These are phyloP conservation scores for Umbilicus rupestris DNA, from an alignment of 164 flowering plant genomes.

Conservation along the genomic window DNA sequence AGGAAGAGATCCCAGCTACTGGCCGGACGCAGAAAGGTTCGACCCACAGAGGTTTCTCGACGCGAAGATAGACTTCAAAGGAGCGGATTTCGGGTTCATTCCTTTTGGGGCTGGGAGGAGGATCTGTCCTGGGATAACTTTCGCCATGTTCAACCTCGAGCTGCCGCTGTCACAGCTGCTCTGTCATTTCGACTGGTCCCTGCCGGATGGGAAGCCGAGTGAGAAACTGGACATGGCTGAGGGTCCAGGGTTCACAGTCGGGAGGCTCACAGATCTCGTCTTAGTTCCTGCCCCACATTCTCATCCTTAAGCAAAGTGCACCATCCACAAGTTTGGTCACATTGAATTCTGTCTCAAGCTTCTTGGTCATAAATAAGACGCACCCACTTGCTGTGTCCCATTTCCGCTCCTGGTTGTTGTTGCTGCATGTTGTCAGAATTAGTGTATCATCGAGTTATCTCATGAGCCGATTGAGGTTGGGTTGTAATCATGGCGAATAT, in stretches of 20 bases:
- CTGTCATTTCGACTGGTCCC: neutral
- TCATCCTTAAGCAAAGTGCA: neutral
- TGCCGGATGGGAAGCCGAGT: neutral
- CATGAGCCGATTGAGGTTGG: too few species aligned
- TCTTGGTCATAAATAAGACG: too few species aligned
- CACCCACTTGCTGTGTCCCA: too few species aligned
- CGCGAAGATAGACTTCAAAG: neutral
- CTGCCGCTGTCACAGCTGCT: neutral
- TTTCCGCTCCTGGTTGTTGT: too few species aligned
- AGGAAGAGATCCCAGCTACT: neutral
- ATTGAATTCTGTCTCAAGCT: too few species aligned
- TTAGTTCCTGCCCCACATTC: neutral
- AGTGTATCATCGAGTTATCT: too few species aligned
- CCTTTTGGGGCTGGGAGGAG: conserved; percentile 2
- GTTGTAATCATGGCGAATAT: too few species aligned
- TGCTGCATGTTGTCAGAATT: too few species aligned
- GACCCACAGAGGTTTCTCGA: neutral
- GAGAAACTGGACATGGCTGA: neutral
- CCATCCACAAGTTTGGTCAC: too few species aligned
- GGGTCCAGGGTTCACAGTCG: neutral
- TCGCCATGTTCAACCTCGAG: neutral
- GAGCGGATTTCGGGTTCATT: neutral
- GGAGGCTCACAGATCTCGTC: neutral
- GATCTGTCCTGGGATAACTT: neutral
- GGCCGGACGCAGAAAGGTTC: neutral